phyloP scores from a whole-genome alignment of 345 rosid genomes.

The Gossypium thurberi region DNA sequence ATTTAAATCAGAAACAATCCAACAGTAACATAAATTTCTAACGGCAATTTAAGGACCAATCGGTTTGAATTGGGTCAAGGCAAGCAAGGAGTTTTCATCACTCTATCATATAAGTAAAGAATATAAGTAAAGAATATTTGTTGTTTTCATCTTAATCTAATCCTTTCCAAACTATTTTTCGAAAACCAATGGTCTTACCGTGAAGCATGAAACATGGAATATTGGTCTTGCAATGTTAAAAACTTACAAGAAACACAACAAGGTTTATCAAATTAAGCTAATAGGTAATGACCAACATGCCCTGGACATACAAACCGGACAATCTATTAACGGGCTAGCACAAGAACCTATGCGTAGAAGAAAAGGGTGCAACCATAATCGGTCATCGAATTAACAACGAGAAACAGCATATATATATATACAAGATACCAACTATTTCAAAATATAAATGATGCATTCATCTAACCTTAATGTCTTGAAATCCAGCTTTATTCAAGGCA shows the following conservation, averaged over 20 bases:
- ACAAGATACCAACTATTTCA: neutral
- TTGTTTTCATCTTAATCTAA: neutral
- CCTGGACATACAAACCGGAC: no score
- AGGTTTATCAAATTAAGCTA: neutral
- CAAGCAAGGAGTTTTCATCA: neutral
- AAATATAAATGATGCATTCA: neutral
- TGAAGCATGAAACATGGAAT: no score
- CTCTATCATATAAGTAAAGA: neutral
- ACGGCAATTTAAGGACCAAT: no score
- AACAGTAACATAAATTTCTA: no score
- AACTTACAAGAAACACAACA: neutral
- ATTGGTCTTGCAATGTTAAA: no score
- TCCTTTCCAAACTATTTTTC: neutral
- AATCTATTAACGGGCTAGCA: no score
- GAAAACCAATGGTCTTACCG: neutral
- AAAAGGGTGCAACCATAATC: neutral
- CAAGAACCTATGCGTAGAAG: no score
- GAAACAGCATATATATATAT: neutral
- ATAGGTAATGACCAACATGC: no score
- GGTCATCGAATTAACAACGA: neutral
- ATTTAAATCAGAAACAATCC: neutral
- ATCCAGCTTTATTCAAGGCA: slow-evolving; percentile 61
- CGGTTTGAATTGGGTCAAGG: neutral
- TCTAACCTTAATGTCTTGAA: slow-evolving; percentile 52
- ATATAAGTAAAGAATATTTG: slow-evolving; percentile 5